Base-by-base conservation (phyloP, 1,139 yeast genomes). In the Saccharomyces hybrid region DNA sequence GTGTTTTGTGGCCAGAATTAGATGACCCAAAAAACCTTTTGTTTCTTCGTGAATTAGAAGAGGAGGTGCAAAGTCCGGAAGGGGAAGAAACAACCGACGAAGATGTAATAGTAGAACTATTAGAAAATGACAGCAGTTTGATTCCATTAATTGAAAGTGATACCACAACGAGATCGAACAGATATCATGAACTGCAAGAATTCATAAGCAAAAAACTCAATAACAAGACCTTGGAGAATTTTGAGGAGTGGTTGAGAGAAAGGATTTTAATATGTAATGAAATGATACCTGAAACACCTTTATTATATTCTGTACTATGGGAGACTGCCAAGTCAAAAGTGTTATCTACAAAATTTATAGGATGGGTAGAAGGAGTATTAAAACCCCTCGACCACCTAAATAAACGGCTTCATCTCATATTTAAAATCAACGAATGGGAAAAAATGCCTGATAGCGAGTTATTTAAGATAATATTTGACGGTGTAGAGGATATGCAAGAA, bases 1-100 rank as follows among this genome's bases (percentile, higher is more conserved):
- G 65, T 48, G 64, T 65, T 5, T 53, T 68, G 11, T 67, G 69
- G 69, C 71, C 71, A 25, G 72, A 67, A 54, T 49, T 63, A 23
- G 64, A 59, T 31, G 64, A 64, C 49, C 69, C 70, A 9, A 29
- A 41, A 5, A 47, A 54, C 3, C 51, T 68, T 44, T 32, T 48
- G 11, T 64, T 61, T 47, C 49, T 67, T 7, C 57, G 61, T 38
- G 53, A 57, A 1, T 38, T 8, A 6, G 16, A 44, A 38, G 25
- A 16, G 13, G n/a, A 4, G 25, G 25, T 4, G 44, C 23, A 11
- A 38, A 38, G n/a, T 16, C 13, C 44, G 3, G 48, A 34, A 9
- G 14, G 16, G 5, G 44, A 44, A 20, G 28, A 16, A 11, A 25
- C 25, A 5, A 42, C 44, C 6, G n/a, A 27, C n/a, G 52, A 57